A percentile compares a stretch with the other conserved stretches of the same genome.
These are phyloP conservation scores for Peltaster fructicola DNA, from an alignment of 2,329 filamentous ascomycete species.

Conservation along the genomic window DNA sequence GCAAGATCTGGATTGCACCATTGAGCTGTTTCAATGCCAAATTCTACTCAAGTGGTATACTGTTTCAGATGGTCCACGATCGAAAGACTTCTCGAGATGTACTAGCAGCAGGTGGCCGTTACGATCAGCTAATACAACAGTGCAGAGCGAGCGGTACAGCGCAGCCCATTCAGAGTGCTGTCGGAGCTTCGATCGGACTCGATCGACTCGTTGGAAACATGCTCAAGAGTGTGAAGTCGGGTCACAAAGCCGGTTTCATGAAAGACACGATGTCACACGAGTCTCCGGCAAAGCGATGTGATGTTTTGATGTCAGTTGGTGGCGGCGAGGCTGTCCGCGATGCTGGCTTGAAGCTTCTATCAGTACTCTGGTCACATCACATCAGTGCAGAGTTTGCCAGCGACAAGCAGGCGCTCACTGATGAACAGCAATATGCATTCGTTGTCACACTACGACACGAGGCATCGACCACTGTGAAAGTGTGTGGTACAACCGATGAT, in stretches of 20 bases:
- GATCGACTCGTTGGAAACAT: constrained; percentile 57
- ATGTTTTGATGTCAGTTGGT: constrained; percentile 79
- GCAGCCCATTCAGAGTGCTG: constrained; percentile 36
- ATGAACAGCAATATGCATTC: constrained; percentile 43
- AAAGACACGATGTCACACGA: constrained; percentile 6
- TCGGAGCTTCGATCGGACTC: constrained; percentile 84
- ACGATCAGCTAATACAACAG: constrained; percentile 75
- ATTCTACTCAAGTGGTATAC: constrained; percentile 69
- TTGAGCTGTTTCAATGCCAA: constrained; percentile 79
- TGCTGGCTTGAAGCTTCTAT: constrained; percentile 58
- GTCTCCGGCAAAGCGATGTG: constrained; percentile 34
- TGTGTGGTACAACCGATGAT: constrained; percentile 35
- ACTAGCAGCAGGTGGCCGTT: constrained; percentile 83
- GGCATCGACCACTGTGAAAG: constrained; percentile 33
- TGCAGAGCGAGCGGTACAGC: constrained; percentile 51
- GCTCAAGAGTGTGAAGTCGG: constrained; percentile 16
- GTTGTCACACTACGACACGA: constrained; percentile 75
- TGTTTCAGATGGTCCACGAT: constrained; percentile 86
- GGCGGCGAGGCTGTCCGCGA: constrained; percentile 60
- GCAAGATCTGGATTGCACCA: constrained; percentile 69
- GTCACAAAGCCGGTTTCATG: constrained; percentile 7
- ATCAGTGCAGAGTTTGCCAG: constrained; percentile 78
- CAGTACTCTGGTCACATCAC: constrained; percentile 62
- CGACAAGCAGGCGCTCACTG: constrained; percentile 26
- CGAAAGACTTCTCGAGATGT: constrained; percentile 61